Conservation (phyloP, 129 eudicot genomes). For the Flaveria ramosissima region DNA sequence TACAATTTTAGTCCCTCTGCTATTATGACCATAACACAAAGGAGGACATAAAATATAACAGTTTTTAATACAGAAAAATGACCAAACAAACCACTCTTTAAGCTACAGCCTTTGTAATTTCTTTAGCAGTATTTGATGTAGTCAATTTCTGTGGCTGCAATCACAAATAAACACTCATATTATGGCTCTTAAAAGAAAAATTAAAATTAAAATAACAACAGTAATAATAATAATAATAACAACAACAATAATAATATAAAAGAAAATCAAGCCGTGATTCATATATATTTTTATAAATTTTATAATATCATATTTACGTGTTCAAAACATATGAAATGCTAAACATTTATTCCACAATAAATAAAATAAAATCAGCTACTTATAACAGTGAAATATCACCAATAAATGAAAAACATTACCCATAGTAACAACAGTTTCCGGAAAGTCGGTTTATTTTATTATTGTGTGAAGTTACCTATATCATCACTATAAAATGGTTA, state of each 20-base stretch:
- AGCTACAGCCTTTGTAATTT: slow-evolving; percentile 41
- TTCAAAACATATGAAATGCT: neutral
- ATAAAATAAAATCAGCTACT: neutral
- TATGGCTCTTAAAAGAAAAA: neutral
- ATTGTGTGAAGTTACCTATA: neutral
- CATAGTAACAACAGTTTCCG: too few relatives aligned
- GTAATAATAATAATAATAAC: neutral
- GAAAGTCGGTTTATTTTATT: too few relatives aligned
- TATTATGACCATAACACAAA: neutral
- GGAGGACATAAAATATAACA: neutral
- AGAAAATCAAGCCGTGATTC: neutral
- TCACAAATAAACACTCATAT: slow-evolving; percentile 16
- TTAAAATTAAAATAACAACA: too few relatives aligned
- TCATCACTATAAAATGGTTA: neutral
- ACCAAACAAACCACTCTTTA: slow-evolving; percentile 26
- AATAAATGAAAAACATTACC: neutral
- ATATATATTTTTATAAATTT: too few relatives aligned
- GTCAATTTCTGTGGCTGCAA: slow-evolving; percentile 49
- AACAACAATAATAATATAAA: neutral
- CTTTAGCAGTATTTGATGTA: slow-evolving; percentile 41
- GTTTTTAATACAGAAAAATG: slow-evolving; percentile 28
- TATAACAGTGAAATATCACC: neutral
- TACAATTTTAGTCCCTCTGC: too few relatives aligned
- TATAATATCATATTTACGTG: too few relatives aligned
- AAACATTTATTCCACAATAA: neutral